phyloP scores from a whole-genome alignment of 441 rosid genomes.

The Macaranga tanarius region DNA sequence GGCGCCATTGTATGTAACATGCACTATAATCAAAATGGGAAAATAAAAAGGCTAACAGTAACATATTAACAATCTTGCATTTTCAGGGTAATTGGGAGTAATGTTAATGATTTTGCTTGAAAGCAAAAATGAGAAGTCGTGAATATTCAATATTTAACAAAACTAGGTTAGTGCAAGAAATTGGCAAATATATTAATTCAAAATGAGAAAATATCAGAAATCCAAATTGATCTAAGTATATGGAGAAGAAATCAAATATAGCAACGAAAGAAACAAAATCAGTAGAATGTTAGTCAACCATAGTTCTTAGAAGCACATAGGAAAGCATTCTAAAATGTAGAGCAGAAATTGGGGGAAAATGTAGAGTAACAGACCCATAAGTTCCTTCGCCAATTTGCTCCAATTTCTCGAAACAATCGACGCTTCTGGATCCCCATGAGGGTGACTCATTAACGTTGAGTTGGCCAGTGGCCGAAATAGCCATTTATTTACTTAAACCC shows the following conservation, averaged over 20 bases:
- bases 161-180: neutral
- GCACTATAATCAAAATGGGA: neutral
- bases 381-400: conserved; percentile 96
- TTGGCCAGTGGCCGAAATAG: conserved; percentile 65
- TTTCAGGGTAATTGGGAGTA: neutral
- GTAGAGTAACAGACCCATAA: conserved; percentile 56
- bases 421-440: conserved; percentile 82
- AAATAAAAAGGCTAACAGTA: neutral
- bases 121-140: neutral
- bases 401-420: conserved; percentile 85
- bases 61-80: too few relatives aligned
- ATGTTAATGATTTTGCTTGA: neutral
- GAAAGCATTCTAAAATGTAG: too few relatives aligned
- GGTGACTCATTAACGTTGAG: conserved; percentile 71
- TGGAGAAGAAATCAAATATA: neutral
- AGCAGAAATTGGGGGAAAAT: neutral
- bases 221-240: neutral
- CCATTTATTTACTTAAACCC: conserved; percentile 31
- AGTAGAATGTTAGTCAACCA: too few relatives aligned
- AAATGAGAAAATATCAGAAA: neutral
- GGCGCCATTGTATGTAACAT: too few relatives aligned
- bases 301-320: too few relatives aligned
- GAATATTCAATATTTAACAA: neutral
- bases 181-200: neutral
- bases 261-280: neutral